Evolutionary conservation across 257 asterid genomes (phyloP).

Genomic region (Mitragyna speciosa): DNA sequence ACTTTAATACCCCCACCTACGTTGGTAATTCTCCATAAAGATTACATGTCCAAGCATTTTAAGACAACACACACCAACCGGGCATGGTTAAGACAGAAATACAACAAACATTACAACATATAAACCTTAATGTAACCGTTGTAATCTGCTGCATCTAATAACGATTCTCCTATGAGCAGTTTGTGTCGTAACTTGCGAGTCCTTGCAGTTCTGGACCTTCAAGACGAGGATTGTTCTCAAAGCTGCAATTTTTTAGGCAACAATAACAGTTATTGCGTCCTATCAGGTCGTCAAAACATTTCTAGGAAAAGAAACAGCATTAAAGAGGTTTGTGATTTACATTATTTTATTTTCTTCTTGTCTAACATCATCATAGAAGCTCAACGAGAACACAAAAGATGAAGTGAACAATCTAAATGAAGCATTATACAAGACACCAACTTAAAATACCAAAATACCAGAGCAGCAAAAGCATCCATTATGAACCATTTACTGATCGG

Average conservation of each 20-base stretch:
- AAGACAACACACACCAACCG: background rate
- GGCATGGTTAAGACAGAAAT: background rate
- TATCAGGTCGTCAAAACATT: background rate
- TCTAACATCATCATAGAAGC: background rate
- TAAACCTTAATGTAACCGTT: background rate
- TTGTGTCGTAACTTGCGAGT: slow-evolving; percentile 81
- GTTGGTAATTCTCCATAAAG: background rate
- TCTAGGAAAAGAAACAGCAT: background rate
- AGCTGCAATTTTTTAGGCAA: slow-evolving; percentile 41
- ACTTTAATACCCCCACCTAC: background rate
- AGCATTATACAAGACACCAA: too few species aligned
- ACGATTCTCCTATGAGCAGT: slow-evolving; percentile 49
- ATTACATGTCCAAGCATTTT: slow-evolving; percentile 7
- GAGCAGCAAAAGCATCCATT: too few species aligned
- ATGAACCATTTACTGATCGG: too few species aligned
- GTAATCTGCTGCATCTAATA: background rate
- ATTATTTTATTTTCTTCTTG: too few species aligned
- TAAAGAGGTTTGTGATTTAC: too few species aligned
- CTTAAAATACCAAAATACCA: too few species aligned
- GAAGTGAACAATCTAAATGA: too few species aligned
- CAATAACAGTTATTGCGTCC: background rate
- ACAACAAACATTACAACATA: background rate
- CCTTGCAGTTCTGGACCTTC: slow-evolving; percentile 95
- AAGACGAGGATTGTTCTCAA: slow-evolving; percentile 74
- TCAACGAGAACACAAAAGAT: background rate